phyloP scores from a whole-genome alignment of 306 rosid species.

The Oxytropis ochrocephala region DNA sequence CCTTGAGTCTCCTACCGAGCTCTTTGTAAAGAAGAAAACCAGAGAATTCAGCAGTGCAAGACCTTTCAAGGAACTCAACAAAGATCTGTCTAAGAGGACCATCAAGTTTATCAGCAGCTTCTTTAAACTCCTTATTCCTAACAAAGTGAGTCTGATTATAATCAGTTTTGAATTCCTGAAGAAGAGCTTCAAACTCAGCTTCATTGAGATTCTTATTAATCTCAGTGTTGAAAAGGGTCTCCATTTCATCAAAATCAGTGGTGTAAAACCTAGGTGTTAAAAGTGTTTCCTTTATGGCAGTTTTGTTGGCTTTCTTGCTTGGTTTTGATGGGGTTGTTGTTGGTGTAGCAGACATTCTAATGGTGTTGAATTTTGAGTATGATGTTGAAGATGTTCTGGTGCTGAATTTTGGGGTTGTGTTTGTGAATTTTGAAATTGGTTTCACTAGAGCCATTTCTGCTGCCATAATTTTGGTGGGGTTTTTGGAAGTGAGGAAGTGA shows the following conservation, averaged over 20 bases:
- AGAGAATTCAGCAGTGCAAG: slow-evolving; percentile 98
- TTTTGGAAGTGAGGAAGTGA: neutral
- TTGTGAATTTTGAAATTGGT: slow-evolving; percentile 68
- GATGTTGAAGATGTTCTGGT: slow-evolving; percentile 31
- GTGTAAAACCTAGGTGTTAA: slow-evolving; percentile 94
- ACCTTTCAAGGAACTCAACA: slow-evolving; percentile 96
- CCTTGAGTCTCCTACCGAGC: slow-evolving; percentile 99
- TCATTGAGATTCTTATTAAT: slow-evolving; percentile 83
- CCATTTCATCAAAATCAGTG: slow-evolving; percentile 97
- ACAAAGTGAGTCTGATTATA: slow-evolving; percentile 97
- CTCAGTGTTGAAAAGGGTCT: slow-evolving; percentile 94
- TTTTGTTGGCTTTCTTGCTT: slow-evolving; percentile 46
- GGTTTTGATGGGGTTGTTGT: slow-evolving; percentile 39
- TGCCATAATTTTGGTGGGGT: slow-evolving; percentile 35
- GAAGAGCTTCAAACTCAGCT: slow-evolving; percentile 77
- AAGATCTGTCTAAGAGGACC: slow-evolving; percentile 89
- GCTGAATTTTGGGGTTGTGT: slow-evolving; percentile 34
- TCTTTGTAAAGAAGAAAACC: slow-evolving; percentile 98
- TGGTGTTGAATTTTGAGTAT: slow-evolving; percentile 28
- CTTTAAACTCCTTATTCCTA: slow-evolving; percentile 96
- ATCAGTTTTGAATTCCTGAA: slow-evolving; percentile 98
- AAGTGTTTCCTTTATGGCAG: slow-evolving; percentile 76
- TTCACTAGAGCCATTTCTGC: slow-evolving; percentile 85
- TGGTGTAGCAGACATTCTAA: slow-evolving; percentile 55
- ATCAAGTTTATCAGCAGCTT: slow-evolving; percentile 84